Evolutionary conservation across 2,329 filamentous ascomycete species (phyloP).

Genomic region (Ilyonectria destructans): DNA sequence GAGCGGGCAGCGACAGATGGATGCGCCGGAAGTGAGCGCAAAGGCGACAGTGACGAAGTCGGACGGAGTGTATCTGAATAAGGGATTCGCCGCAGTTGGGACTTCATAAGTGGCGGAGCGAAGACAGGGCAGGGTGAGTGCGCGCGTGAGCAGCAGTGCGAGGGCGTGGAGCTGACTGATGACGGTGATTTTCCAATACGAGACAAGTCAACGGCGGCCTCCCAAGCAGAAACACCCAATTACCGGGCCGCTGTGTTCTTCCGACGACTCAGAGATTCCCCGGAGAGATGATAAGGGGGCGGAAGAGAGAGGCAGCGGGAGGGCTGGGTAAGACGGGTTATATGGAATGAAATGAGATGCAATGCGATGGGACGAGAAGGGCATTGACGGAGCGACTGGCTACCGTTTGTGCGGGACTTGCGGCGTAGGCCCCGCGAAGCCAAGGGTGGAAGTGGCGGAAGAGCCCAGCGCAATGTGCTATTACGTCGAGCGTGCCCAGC

Average conservation of each 20-base stretch:
- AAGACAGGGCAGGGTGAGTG: slow-evolving; percentile 31
- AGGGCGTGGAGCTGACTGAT: slow-evolving; percentile 35
- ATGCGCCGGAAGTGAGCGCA: slow-evolving; percentile 33
- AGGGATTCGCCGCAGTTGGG: slow-evolving; percentile 38
- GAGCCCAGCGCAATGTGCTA: slow-evolving; percentile 6
- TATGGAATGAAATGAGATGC: slow-evolving; percentile 26
- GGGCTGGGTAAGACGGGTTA: neutral
- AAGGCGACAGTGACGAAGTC: slow-evolving; percentile 23
- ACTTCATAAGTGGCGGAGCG: slow-evolving; percentile 43
- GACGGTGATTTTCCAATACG: slow-evolving; percentile 44
- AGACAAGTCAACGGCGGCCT: slow-evolving; percentile 32
- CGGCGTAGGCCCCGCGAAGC: slow-evolving; percentile 33
- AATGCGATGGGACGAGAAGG: slow-evolving; percentile 34
- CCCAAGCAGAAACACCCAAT: slow-evolving; percentile 18
- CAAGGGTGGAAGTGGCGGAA: slow-evolving; percentile 30
- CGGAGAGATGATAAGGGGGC: neutral
- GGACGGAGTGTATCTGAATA: slow-evolving; percentile 34
- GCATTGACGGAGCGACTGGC: slow-evolving; percentile 25
- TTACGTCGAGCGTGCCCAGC: slow-evolving; percentile 20
- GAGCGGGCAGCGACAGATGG: slow-evolving; percentile 36
- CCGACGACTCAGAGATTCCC: neutral
- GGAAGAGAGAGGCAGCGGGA: neutral
- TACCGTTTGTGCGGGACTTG: slow-evolving; percentile 44
- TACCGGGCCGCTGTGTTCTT: slow-evolving; percentile 10
- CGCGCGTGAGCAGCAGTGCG: slow-evolving; percentile 40